phyloP scores from a whole-genome alignment of 192 early-diverging fungal genomes.

The Backusella mclennaniae region DNA sequence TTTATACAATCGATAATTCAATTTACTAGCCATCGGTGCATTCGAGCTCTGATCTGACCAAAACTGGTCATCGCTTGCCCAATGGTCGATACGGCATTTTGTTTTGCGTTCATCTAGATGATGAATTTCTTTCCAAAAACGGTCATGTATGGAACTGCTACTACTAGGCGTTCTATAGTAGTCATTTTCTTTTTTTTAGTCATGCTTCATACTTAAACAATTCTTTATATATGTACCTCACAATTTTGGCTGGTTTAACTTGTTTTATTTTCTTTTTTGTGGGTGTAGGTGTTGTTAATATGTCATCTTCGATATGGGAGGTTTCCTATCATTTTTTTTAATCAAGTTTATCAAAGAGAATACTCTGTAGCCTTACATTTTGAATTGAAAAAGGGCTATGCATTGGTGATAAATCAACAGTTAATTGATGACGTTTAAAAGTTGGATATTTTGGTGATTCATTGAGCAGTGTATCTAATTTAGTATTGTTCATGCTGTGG shows the following conservation, averaged over 20 bases:
- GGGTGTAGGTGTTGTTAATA: not conserved
- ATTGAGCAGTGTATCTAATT: not conserved
- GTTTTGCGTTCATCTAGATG: not conserved
- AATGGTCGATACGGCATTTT: not conserved
- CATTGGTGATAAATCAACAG: not conserved
- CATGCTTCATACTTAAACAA: not conserved
- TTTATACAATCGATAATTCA: not conserved
- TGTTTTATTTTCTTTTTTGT: not conserved
- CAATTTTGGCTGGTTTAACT: not conserved
- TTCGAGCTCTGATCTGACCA: constrained; percentile 6
- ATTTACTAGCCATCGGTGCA: not conserved
- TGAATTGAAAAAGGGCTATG: not conserved
- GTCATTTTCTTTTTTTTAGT: not conserved
- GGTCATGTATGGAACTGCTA: not conserved
- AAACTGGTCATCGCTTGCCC: constrained; percentile 6
- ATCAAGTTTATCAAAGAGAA: not conserved
- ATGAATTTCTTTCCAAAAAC: constrained; percentile 22
- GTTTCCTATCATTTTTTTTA: not conserved
- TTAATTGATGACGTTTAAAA: not conserved
- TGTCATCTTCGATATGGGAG: not conserved
- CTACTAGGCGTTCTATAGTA: not conserved
- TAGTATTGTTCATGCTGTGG: not conserved
- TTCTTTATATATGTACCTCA: not conserved
- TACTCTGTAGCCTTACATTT: not conserved
- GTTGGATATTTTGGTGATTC: not conserved